Evolutionary conservation across 2,329 filamentous ascomycete genomes (phyloP).

Genomic region (Venturia effusa): DNA sequence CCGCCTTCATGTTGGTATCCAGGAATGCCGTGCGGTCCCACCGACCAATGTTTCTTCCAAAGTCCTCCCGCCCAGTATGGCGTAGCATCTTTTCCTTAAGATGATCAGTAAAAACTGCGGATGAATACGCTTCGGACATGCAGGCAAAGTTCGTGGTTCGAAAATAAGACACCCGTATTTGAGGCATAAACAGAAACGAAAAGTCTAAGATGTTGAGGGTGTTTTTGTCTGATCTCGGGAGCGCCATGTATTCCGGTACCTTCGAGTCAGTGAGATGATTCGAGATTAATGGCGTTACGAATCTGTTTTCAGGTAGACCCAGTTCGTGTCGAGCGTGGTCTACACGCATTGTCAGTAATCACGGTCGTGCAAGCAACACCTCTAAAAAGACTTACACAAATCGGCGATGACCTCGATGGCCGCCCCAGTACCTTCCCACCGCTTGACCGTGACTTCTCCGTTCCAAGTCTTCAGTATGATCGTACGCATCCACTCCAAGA

Average conservation of each 20-base stretch:
- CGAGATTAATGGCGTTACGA: constrained; percentile 3
- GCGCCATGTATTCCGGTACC: neutral
- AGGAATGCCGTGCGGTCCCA: constrained; percentile 4
- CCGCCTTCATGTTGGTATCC: constrained; percentile 21
- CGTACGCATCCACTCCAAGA: constrained; percentile 61
- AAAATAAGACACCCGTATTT: constrained; percentile 57
- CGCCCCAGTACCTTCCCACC: constrained; percentile 62
- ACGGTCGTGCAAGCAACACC: too few species aligned
- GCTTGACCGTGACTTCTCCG: constrained; percentile 57
- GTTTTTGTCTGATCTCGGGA: constrained; percentile 38
- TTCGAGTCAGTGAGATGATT: neutral
- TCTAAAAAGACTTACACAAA: constrained; percentile 49
- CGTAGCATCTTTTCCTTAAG: constrained; percentile 14
- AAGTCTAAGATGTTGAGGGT: constrained; percentile 68
- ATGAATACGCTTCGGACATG: constrained; percentile 72
- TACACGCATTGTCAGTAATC: neutral
- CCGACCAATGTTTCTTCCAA: neutral
- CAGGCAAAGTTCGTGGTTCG: constrained; percentile 75
- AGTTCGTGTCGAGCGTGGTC: neutral
- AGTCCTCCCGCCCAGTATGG: neutral
- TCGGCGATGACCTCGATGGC: constrained; percentile 63
- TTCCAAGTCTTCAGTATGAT: constrained; percentile 75
- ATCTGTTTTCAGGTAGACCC: neutral
- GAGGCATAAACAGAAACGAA: constrained; percentile 66
- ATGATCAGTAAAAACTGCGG: constrained; percentile 20